Conservation (phyloP, 2,329 filamentous ascomycete genomes). For the Rutstroemia sp. region DNA sequence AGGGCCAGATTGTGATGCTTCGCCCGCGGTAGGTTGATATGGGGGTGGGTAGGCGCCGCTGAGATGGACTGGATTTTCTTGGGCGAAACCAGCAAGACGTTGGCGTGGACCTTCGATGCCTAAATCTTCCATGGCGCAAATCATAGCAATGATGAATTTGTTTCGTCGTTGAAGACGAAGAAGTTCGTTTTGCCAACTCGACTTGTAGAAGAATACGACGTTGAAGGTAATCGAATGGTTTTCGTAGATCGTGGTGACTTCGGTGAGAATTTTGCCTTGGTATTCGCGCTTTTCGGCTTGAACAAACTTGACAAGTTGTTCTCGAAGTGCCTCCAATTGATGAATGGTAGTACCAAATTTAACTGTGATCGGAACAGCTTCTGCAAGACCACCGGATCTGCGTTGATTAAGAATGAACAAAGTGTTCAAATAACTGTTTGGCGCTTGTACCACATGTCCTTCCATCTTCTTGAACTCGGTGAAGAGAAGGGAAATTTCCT, state of each 20-base stretch:
- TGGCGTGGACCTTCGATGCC: slow-evolving; percentile 30
- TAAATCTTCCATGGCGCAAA: slow-evolving; percentile 60
- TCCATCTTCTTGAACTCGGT: slow-evolving; percentile 99
- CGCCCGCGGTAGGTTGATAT: background rate
- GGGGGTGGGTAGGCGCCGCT: slow-evolving; percentile 23
- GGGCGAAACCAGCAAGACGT: slow-evolving; percentile 25
- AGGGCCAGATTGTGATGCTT: slow-evolving; percentile 15
- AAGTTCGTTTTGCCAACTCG: slow-evolving; percentile 91
- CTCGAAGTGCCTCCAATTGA: slow-evolving; percentile 75
- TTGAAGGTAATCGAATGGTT: slow-evolving; percentile 83
- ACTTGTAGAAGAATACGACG: slow-evolving; percentile 96
- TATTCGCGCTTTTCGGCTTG: slow-evolving; percentile 82
- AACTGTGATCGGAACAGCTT: slow-evolving; percentile 75
- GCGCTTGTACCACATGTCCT: slow-evolving; percentile 90
- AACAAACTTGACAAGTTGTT: slow-evolving; percentile 76
- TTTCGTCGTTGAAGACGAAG: slow-evolving; percentile 85
- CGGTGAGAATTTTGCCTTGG: slow-evolving; percentile 77
- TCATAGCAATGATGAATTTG: slow-evolving; percentile 88
- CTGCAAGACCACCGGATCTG: slow-evolving; percentile 79
- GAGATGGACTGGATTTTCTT: slow-evolving; percentile 25
- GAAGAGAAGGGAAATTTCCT: slow-evolving; percentile 85
- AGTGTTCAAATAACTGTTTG: slow-evolving; percentile 87
- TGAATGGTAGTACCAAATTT: slow-evolving; percentile 81
- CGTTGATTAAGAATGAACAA: slow-evolving; percentile 94
- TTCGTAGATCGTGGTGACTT: slow-evolving; percentile 71